Evolutionary conservation across 1,139 yeast species (phyloP), one percentile per base, ranked within the genome.

Genomic region (Meyerozyma smithsonii): DNA sequence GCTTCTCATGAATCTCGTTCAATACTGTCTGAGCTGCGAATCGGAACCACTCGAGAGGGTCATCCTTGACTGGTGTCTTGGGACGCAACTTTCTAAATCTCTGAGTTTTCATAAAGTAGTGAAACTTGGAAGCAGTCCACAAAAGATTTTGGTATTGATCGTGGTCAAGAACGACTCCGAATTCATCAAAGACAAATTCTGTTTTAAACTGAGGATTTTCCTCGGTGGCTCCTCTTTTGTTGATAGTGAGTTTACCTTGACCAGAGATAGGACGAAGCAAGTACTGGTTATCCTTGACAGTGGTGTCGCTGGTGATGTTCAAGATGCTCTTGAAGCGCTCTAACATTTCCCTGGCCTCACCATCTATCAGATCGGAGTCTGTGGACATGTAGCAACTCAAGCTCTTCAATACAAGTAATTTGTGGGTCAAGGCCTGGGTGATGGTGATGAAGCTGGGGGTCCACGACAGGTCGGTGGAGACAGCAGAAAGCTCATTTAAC

Each of bases 261-360:
- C 98, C 98, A 5, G 89, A 79, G 1, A 94, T 96, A 0, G 99
- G 99, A 42, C 83, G 77, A 44, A 94, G 63, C 12, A 94, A 66
- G 53, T 79, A 89, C 52, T 89, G 94, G 12, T 70, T 65, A 21
- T 66, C 59, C 19, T 43, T 46, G 11, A 46, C 48, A 3, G 48
- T 38, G 46, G 54, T 53, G 14, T 46, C 46, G n/a, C 58, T 49
- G 8, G 63, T 52, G 12, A 56, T 50, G 1, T 46, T 41, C 34
- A 30, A 30, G 8, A 30, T 30, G 21, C 21, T 18, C 34, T 59
- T 59, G 50, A 83, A 79, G n/a, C 58, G 59, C 8, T 56, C 51
- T 4, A 81, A 54, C 18, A 79, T 52, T 20, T 59, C 62, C 3
- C 66, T 66, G 48, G 75, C 74, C 1, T 69, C 73, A 2, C 65